Base-by-base conservation (phyloP, 176 grass and related monocot species). In the Carex parvula region DNA sequence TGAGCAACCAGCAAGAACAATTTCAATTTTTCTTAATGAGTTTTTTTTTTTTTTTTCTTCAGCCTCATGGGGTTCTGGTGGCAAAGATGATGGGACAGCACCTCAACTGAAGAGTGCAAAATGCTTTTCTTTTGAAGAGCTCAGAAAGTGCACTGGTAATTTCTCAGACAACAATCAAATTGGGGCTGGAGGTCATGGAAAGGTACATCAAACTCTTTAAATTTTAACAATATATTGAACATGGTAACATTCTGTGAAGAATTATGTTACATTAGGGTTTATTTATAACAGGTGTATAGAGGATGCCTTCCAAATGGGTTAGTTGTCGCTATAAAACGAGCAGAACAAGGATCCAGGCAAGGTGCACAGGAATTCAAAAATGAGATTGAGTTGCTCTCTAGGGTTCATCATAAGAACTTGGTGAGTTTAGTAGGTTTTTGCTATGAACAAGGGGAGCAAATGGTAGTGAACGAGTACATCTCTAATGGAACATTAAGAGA, bases 391-490 rank as follows among this genome's bases (percentile, higher is more conserved):
- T 88, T 94, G 42, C 81, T 97, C 55, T 94, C 92, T 21, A 94
- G 94, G 79, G 92, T 97, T 80, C 94, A 97, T 86, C 94, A 97
- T 87, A 90, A 81, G 83, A 97, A 97, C 81, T 85, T 97, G 10
- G 92, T 97, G 82, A 84, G 81, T 57, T 86, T 97, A 84, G 79
- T 92, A 60, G 94, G 94, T 44, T 97, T 97, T 79, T 94, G 90
- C 83, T 94, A 90, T 70, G 92, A 97, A 26, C 88, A 94, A 89
- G 92, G 88, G 63, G 94, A 97, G 63, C 92, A 94, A 86, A 92
- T 97, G 92, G 57, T 97, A 84, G 92, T 97, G 9, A 94, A 97
- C 17, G 94, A 97, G 50, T 97, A 88, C 53, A 64, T 97, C 73
- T 60, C 90, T 21, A 97, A 94, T 69, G 94, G 94, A 42, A 94